A percentile compares a stretch with the other conserved stretches of the same genome.
phyloP scores from a whole-genome alignment of 2,329 filamentous ascomycete genomes.

The Fusarium mundagurra region DNA sequence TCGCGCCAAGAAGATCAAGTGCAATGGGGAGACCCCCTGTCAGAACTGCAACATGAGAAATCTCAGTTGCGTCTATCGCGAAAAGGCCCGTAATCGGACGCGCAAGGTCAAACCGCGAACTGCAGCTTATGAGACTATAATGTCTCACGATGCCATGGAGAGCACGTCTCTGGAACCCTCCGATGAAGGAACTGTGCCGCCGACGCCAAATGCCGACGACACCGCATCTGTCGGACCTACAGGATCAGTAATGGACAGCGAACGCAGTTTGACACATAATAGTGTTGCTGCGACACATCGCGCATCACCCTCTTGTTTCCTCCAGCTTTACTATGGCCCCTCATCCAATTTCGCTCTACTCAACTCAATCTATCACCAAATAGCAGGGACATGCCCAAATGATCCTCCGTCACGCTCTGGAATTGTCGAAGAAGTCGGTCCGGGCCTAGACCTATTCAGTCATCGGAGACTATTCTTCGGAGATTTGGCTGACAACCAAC shows the following conservation, averaged over 20 bases:
- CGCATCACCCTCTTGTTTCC: constrained; percentile 54
- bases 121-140: constrained; percentile 37
- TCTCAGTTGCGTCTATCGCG: constrained; percentile 45
- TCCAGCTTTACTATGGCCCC: constrained; percentile 58
- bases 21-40: constrained; percentile 46
- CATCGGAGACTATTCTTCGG: constrained; percentile 46
- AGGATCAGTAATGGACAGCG: constrained; percentile 29
- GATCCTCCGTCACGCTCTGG: constrained; percentile 37
- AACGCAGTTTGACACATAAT: constrained; percentile 47
- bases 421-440: constrained; percentile 45
- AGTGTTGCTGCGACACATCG: constrained; percentile 59
- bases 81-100: constrained; percentile 46
- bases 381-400: constrained; percentile 41
- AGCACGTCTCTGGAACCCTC: constrained; percentile 33
- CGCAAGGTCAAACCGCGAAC: constrained; percentile 39
- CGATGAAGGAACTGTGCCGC: constrained; percentile 33
- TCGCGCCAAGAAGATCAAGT: constrained; percentile 47
- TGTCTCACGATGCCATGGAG: constrained; percentile 30
- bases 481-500: constrained; percentile 50
- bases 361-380: constrained; percentile 47
- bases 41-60: constrained; percentile 42
- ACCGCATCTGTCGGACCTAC: constrained; percentile 4
- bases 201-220: constrained; percentile 27
- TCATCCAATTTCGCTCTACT: constrained; percentile 58
- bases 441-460: constrained; percentile 46